phyloP scores from a whole-genome alignment of 805 yeast species.

The Sungouiella blattae region DNA sequence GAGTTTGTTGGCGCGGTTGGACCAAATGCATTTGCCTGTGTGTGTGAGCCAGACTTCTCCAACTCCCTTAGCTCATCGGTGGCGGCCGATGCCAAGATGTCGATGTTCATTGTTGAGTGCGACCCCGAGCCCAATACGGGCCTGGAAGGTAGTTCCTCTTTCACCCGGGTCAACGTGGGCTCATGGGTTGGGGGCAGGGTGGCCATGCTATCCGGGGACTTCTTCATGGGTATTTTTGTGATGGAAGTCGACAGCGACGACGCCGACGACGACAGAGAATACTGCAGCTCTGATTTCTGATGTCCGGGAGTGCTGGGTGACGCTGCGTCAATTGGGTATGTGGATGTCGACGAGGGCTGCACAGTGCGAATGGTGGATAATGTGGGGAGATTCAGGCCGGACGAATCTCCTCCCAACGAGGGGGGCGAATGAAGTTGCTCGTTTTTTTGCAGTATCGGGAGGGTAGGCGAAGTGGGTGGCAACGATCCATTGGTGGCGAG shows the following conservation, averaged over 20 bases:
- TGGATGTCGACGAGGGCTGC: not conserved
- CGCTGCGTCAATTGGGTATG: not conserved
- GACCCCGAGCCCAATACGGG: not conserved
- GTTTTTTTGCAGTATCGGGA: not conserved
- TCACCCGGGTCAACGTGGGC: no score
- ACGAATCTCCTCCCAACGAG: not conserved
- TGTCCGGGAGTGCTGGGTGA: no score
- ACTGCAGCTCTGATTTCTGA: no score
- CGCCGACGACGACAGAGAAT: conserved; percentile 1
- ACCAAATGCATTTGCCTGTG: not conserved
- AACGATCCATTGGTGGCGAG: no score
- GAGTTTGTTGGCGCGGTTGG: conserved; percentile 23
- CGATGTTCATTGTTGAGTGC: conserved; percentile 38
- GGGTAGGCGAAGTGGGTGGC: not conserved
- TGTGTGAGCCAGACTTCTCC: conserved; percentile 20
- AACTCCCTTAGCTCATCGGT: conserved; percentile 49
- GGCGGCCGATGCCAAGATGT: conserved; percentile 52
- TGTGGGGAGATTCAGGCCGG: not conserved
- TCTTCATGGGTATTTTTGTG: not conserved
- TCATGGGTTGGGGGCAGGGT: not conserved
- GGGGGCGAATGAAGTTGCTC: not conserved
- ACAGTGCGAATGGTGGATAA: not conserved
- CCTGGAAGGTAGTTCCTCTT: not conserved
- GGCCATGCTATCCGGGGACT: not conserved
- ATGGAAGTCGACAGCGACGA: not conserved